Conservation (phyloP, 257 asterid genomes). For the Jacaranda mimosifolia region DNA sequence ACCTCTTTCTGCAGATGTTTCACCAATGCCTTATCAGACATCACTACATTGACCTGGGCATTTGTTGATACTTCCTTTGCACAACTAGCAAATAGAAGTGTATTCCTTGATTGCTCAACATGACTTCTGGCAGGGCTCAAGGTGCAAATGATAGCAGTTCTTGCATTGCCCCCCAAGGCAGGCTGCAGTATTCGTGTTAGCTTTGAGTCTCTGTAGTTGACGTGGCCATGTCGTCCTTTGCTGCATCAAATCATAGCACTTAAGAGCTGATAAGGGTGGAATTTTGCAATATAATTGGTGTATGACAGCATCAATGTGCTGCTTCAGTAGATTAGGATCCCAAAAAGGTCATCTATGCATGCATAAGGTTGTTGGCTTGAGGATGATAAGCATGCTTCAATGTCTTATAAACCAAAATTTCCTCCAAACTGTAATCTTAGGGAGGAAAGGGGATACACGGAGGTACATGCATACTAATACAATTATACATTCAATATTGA, state of each 20-base stretch:
- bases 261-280: conserved; percentile 25
- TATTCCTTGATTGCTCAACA: conserved; percentile 97
- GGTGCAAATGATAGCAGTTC: conserved; percentile 89
- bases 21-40: conserved; percentile 99
- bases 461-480: conserved; percentile 17
- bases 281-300: not conserved
- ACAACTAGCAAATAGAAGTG: conserved; percentile 83
- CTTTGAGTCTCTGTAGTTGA: conserved; percentile 97
- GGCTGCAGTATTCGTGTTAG: conserved; percentile 98
- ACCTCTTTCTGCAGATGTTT: conserved; percentile 98
- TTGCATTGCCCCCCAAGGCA: conserved; percentile 98
- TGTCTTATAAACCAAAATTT: conserved; percentile 20
- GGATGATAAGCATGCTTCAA: conserved; percentile 23
- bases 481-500: not conserved
- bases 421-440: conserved; percentile 20
- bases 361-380: not conserved
- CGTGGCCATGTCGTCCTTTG: conserved; percentile 95
- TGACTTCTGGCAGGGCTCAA: conserved; percentile 96
- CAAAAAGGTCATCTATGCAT: too few relatives aligned
- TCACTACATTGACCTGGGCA: conserved; percentile 97
- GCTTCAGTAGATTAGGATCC: conserved; percentile 27
- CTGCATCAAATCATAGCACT: conserved; percentile 58
- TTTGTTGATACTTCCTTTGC: conserved; percentile 98
- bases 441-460: conserved; percentile 1
- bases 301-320: conserved; percentile 2